Base-by-base conservation (phyloP, 2,329 filamentous ascomycete species). In the Xylariaceae sp. region DNA sequence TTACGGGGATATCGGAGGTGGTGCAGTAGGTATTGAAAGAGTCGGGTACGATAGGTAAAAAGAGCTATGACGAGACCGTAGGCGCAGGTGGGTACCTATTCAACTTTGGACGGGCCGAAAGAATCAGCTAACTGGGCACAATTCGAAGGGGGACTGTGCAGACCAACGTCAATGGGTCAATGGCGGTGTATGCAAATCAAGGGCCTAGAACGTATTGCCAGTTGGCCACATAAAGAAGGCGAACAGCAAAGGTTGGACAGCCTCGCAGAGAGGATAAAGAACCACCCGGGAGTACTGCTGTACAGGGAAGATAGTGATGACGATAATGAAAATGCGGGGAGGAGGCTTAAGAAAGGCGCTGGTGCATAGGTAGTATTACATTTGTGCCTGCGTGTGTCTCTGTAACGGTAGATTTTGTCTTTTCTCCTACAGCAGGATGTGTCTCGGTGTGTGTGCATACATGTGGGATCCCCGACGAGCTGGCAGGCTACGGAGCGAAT, bases 1-100 rank as follows among this genome's bases (percentile, higher is more conserved):
- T 36, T 38, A 48, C 49, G 55, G 51, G 50, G 50, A 47, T 54
- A 54, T 51, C 50, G 53, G 55, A 41, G 33, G 40, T 46, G 41
- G n/a, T n/a, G n/a, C n/a, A n/a, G n/a, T 13, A 26, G 14, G n/a
- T 7, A 43, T 38, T 40, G 43, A 40, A 28, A 42, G 19, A 37
- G 38, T 48, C 42, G 43, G 40, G 37, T 47, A 42, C 50, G 40
- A 51, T 30, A 46, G 33, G 42, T 48, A 42, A 49, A 36, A n/a
- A n/a, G n/a, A 24, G 50, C 47, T 53, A 50, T 48, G 50, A 42
- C 50, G 44, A 48, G 39, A 30, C 42, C 46, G 34, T 33, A 40
- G 38, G 44, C 46, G 34, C 36, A 40, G 40, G 48, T 46, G 40
- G 43, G 38, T 39, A 41, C 43, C 32, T 38, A 48, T 36, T 36